Conservation (phyloP, 2,329 filamentous ascomycete species). For the Sphaerostilbella broomeana region DNA sequence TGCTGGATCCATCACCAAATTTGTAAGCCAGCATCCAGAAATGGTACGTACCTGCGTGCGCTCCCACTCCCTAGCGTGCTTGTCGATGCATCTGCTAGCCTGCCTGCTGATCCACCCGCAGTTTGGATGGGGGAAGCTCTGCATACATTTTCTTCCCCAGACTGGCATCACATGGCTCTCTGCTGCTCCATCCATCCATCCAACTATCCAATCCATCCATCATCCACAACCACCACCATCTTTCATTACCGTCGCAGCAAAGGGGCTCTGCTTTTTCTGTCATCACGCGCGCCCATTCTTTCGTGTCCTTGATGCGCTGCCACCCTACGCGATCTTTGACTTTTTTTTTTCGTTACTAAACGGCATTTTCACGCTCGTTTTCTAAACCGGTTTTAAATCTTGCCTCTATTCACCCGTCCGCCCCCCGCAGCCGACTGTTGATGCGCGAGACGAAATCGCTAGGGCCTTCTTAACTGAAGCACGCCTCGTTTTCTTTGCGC, state of each 20-base stretch:
- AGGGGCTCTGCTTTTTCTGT: background rate
- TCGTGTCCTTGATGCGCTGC: conserved; percentile 22
- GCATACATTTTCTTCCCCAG: conserved; percentile 22
- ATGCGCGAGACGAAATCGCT: too few relatives aligned
- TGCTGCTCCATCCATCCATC: conserved; percentile 20
- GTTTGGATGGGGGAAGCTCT: too few relatives aligned
- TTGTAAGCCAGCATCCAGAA: too few relatives aligned
- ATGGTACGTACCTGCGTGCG: too few relatives aligned
- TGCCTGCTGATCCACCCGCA: conserved; percentile 26
- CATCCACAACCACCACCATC: conserved; percentile 4
- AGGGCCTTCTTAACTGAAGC: background rate
- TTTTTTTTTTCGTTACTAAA: background rate
- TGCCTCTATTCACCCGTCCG: too few relatives aligned
- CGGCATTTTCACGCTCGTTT: too few relatives aligned
- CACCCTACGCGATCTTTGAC: conserved; percentile 14
- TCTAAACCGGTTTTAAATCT: too few relatives aligned
- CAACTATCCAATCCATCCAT: background rate
- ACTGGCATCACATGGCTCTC: conserved; percentile 28
- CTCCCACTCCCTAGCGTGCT: too few relatives aligned
- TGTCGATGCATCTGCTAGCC: too few relatives aligned
- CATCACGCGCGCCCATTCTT: conserved; percentile 14
- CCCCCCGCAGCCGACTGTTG: too few relatives aligned
- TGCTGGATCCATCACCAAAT: too few relatives aligned
- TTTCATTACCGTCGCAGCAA: conserved; percentile 3
- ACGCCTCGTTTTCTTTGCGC: background rate